A percentile compares a stretch with the other conserved stretches of the same genome.
phyloP scores from a whole-genome alignment of 768 basidiomycete genomes.

The Leccinum subgranulosum region DNA sequence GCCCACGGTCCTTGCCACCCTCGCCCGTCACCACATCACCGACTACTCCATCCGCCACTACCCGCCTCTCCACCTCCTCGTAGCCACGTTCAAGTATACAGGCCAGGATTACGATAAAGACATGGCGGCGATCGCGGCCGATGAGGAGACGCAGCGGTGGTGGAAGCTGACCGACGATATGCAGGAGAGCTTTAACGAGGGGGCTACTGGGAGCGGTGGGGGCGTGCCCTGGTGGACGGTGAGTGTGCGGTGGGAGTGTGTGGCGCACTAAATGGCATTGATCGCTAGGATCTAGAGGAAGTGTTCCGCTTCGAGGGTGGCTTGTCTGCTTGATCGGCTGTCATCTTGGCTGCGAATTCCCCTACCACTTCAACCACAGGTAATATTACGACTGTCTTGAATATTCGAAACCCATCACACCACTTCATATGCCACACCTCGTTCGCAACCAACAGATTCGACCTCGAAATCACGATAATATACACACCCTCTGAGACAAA shows the following conservation, averaged over 20 bases:
- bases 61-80: slow-evolving; percentile 58
- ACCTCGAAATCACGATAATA: background rate
- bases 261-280: background rate
- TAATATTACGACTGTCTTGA: background rate
- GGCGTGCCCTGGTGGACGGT: slow-evolving; percentile 73
- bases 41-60: slow-evolving; percentile 80
- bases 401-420: background rate
- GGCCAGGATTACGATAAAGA: slow-evolving; percentile 63
- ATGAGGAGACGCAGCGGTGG: slow-evolving; percentile 71
- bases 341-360: background rate
- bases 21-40: slow-evolving; percentile 58
- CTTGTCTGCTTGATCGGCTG: slow-evolving; percentile 5
- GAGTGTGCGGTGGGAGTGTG: slow-evolving; percentile 6
- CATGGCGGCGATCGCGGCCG: slow-evolving; percentile 61
- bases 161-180: slow-evolving; percentile 74
- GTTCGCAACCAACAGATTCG: background rate
- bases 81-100: slow-evolving; percentile 76
- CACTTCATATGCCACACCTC: background rate
- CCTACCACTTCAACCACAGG: background rate
- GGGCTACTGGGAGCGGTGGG: slow-evolving; percentile 64
- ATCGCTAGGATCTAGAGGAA: slow-evolving; percentile 51
- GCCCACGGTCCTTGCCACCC: slow-evolving; percentile 64
- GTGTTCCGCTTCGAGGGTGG: slow-evolving; percentile 67
- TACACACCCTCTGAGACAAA: background rate
- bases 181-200: slow-evolving; percentile 74